Percentiles rank a stretch among this genome's conserved stretches.
These are phyloP conservation scores for Sclerotinia trifoliorum DNA, from an alignment of 2,329 filamentous ascomycete genomes.

Conservation along the genomic window DNA sequence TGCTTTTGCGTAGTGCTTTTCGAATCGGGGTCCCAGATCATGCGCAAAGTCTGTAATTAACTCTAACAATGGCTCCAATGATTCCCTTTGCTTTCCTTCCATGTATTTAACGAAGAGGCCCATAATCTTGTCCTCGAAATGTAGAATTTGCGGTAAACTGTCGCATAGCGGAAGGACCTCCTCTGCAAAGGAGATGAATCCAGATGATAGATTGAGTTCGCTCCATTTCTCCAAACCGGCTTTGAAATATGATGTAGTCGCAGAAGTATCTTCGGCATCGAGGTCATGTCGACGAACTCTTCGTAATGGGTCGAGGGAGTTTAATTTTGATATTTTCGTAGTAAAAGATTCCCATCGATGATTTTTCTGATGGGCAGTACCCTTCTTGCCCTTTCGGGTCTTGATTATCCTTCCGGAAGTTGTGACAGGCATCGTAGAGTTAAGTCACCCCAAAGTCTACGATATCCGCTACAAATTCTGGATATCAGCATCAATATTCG, in stretches of 20 bases:
- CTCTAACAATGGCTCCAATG: slow-evolving; percentile 81
- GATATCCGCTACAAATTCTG: slow-evolving; percentile 13
- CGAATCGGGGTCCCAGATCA: slow-evolving; percentile 82
- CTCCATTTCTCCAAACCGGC: slow-evolving; percentile 82
- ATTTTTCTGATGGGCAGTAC: slow-evolving; percentile 73
- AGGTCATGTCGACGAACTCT: slow-evolving; percentile 82
- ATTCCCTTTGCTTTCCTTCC: slow-evolving; percentile 71
- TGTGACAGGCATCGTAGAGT: slow-evolving; percentile 57
- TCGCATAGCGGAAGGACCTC: slow-evolving; percentile 78
- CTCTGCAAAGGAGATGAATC: slow-evolving; percentile 74
- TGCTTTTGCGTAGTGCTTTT: slow-evolving; percentile 78
- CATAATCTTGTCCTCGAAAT: slow-evolving; percentile 86
- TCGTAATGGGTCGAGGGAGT: slow-evolving; percentile 85
- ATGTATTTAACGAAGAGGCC: slow-evolving; percentile 73
- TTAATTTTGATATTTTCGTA: slow-evolving; percentile 84
- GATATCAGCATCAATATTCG: background rate
- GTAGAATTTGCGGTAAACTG: slow-evolving; percentile 85
- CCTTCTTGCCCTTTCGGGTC: slow-evolving; percentile 66
- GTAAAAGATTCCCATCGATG: slow-evolving; percentile 92
- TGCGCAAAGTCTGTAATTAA: slow-evolving; percentile 94
- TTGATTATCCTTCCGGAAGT: slow-evolving; percentile 67
- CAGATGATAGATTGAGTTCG: slow-evolving; percentile 84
- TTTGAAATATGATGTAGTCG: slow-evolving; percentile 83
- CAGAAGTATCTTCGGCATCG: slow-evolving; percentile 72
- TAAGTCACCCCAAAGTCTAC: slow-evolving; percentile 8